Base-by-base conservation (phyloP, 176 grass and related monocot species). In the Phragmites australis region DNA sequence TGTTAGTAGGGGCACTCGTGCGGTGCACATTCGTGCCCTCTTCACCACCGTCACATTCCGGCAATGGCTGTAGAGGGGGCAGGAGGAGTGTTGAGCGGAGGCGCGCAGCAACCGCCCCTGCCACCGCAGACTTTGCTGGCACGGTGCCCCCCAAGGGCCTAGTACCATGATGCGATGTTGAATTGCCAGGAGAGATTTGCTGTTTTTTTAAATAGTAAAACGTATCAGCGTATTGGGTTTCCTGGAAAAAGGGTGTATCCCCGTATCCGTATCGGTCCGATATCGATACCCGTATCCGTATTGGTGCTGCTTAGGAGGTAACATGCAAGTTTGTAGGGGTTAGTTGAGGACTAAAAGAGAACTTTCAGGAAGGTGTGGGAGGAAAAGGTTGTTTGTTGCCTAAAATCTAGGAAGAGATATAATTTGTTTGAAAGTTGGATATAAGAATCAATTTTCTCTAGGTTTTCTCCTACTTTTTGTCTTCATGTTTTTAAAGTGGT, bases 91-190 rank as follows among this genome's bases (percentile, higher is more conserved):
- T 43, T 57, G 6, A 50, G 42, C 14, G 54, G 77, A 8, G 84
- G 82, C 16, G 87, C 78, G 77, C 71, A 78, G 85, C 85, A 88
- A 32, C 66, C 81, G 64, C 78, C 72, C 44, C 66, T 58, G 72
- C 75, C 85, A 45, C 76, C 75, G 56, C 86, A 86, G 34, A 88
- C 76, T 86, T 91, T 89, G 82, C 88, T 89, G 4, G 94, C 83
- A 8, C 76, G 80, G 86, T 91, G 91, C 9, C 81, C 89, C 15
- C 87, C 91, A 3, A 97, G 88, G 17, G 88, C 91, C 83, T 87
- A 88, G 87, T 97, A 89, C 60, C 5, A 5, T 37, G 34, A 37
- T 37, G 34, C 34, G 34, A 37, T 37, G 34, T 37, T 37, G 34
- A 37, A 37, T 2, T 37, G 34, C 34, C 34, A 37, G 34, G 5